Conservation (phyloP, 352 stramenopile genomes). For the Peronosclerospora sorghi region DNA sequence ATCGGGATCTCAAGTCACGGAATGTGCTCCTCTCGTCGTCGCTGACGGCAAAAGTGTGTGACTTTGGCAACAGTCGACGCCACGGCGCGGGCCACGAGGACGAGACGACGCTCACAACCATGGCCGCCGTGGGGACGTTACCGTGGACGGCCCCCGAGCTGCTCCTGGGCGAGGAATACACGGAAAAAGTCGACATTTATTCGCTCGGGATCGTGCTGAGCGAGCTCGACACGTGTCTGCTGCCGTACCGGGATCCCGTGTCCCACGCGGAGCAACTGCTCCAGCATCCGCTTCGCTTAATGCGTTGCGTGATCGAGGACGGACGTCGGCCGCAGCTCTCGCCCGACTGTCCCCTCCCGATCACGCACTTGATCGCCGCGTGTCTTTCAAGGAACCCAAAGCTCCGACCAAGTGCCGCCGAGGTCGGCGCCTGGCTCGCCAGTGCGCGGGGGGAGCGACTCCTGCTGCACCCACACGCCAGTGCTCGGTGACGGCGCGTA, state of each 20-base stretch:
- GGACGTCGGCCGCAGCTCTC: conserved; percentile 44
- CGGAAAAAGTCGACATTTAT: conserved; percentile 71
- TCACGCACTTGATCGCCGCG: conserved; percentile 41
- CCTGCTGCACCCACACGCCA: too few species aligned
- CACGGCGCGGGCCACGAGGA: conserved; percentile 31
- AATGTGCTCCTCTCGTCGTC: conserved; percentile 65
- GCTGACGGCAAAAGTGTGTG: conserved; percentile 43
- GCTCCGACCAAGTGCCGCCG: conserved; percentile 33
- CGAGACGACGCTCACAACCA: conserved; percentile 39
- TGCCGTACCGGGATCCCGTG: conserved; percentile 52
- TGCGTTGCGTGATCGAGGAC: conserved; percentile 51
- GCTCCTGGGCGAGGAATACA: conserved; percentile 54
- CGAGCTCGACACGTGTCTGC: conserved; percentile 59
- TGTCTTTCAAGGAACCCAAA: conserved; percentile 46
- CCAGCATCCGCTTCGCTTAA: conserved; percentile 41
- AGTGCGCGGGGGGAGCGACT: conserved; percentile 24
- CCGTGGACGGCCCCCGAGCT: conserved; percentile 56
- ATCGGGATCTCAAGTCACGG: conserved; percentile 83
- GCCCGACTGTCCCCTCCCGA: conserved; percentile 37
- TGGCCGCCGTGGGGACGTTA: conserved; percentile 39
- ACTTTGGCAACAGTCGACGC: conserved; percentile 45
- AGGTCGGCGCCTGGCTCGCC: conserved; percentile 32
- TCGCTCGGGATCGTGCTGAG: conserved; percentile 61
- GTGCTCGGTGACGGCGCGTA: too few species aligned
- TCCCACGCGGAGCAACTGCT: conserved; percentile 31